Evolutionary conservation across 2,329 filamentous ascomycete genomes (phyloP).

Genomic region (Beauveria varroae): DNA sequence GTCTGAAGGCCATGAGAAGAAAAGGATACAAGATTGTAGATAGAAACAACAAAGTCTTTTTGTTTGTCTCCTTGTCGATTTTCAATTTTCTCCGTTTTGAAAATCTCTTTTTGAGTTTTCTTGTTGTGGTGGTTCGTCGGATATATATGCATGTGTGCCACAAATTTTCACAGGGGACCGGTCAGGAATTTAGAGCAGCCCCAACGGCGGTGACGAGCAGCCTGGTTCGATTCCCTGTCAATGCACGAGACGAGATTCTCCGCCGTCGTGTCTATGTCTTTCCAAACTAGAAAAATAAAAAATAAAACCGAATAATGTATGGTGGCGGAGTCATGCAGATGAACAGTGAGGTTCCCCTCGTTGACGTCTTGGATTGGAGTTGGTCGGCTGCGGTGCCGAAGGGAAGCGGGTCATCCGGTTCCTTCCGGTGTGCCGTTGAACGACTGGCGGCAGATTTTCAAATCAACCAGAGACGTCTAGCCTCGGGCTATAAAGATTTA

Average conservation of each 20-base stretch:
- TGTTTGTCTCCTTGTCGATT: not conserved
- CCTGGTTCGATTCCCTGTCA: too few species aligned
- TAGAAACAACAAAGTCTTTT: not conserved
- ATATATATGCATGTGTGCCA: not conserved
- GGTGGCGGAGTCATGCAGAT: not conserved
- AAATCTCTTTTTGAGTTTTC: not conserved
- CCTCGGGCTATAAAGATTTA: too few species aligned
- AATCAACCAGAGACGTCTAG: too few species aligned
- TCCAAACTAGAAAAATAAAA: not conserved
- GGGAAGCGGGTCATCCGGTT: conserved; percentile 6
- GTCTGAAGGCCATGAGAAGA: not conserved
- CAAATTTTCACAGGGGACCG: not conserved
- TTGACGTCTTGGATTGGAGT: not conserved
- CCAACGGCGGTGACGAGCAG: too few species aligned
- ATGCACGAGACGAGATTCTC: too few species aligned
- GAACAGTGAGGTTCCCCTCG: not conserved
- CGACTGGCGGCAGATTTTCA: too few species aligned
- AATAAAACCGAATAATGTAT: not conserved
- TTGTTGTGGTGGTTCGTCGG: not conserved
- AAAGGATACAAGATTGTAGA: not conserved
- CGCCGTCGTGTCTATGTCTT: not conserved
- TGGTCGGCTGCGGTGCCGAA: conserved; percentile 5
- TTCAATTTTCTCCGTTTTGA: not conserved
- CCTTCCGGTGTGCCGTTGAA: not conserved
- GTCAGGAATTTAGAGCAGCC: too few species aligned